Percentiles rank a stretch among this genome's conserved stretches.
These are phyloP conservation scores for Cyphellophora attinorum DNA, from an alignment of 2,329 filamentous ascomycete species.

Conservation along the genomic window DNA sequence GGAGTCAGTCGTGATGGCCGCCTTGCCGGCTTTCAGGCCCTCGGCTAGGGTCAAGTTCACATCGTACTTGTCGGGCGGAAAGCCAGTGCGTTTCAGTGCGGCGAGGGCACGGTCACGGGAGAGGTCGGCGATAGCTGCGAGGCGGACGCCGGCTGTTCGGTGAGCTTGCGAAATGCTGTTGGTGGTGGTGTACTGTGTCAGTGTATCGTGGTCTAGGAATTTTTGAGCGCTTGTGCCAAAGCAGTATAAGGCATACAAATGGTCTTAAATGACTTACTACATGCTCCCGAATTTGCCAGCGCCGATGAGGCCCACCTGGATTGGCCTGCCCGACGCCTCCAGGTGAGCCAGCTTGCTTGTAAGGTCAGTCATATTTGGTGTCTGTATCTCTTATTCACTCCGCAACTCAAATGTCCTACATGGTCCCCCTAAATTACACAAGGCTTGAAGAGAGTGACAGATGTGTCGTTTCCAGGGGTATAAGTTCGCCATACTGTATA, in stretches of 20 bases:
- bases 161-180: slow-evolving; percentile 32
- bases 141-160: slow-evolving; percentile 31
- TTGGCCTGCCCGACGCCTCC: slow-evolving; percentile 29
- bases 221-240: too few species aligned
- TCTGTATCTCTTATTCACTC: too few species aligned
- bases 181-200: neutral
- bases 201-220: neutral
- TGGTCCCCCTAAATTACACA: too few species aligned
- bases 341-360: slow-evolving; percentile 33
- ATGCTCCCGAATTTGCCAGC: slow-evolving; percentile 39
- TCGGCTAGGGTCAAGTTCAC: slow-evolving; percentile 21
- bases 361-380: slow-evolving; percentile 30
- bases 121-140: slow-evolving; percentile 36
- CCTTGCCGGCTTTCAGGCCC: slow-evolving; percentile 31
- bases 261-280: slow-evolving; percentile 29
- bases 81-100: slow-evolving; percentile 28
- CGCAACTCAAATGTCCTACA: too few species aligned
- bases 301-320: slow-evolving; percentile 36
- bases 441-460: too few species aligned
- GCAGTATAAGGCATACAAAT: too few species aligned
- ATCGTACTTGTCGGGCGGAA: slow-evolving; percentile 4
- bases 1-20: slow-evolving; percentile 34
- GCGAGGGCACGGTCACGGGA: slow-evolving; percentile 30
- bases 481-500: too few species aligned
- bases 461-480: too few species aligned